A percentile compares a stretch with the other conserved stretches of the same genome.
Evolutionary conservation across 306 rosid species (phyloP).

Genomic region (Casuarina glauca): DNA sequence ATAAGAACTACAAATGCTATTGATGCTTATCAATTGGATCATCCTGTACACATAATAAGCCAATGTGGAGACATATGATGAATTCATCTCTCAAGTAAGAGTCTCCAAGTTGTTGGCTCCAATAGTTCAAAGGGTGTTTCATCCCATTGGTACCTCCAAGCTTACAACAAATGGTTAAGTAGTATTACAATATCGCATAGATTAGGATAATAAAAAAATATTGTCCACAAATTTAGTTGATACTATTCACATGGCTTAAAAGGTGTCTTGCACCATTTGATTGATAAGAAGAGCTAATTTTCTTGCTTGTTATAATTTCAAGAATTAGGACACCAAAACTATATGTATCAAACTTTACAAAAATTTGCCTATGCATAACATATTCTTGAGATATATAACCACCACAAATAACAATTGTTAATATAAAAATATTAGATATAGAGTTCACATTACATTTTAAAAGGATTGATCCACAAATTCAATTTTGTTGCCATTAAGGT

Average conservation of each 20-base stretch:
- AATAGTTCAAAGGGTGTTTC: conserved; percentile 9
- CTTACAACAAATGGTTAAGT: neutral
- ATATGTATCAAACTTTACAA: conserved; percentile 28
- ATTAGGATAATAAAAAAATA: no score
- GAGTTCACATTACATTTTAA: no score
- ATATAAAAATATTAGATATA: neutral
- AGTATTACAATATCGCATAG: neutral
- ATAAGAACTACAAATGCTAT: neutral
- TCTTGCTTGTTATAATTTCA: neutral
- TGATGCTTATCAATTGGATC: conserved; percentile 20
- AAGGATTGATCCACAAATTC: no score
- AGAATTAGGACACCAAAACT: conserved; percentile 43
- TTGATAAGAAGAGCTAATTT: neutral
- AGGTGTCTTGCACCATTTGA: neutral
- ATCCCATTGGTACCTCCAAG: conserved; percentile 3
- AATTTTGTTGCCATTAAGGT: no score
- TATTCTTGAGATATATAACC: conserved; percentile 53
- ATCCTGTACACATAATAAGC: conserved; percentile 24
- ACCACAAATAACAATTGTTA: neutral
- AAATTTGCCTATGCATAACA: conserved; percentile 38
- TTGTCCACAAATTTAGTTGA: neutral
- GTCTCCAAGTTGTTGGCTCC: neutral
- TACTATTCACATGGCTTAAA: neutral
- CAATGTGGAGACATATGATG: conserved; percentile 8
- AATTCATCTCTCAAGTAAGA: conserved; percentile 6